Percentiles rank a stretch among this genome's conserved stretches.
These are phyloP conservation scores for Tillandsia leiboldiana DNA, from an alignment of 176 grass and related monocot genomes.

Conservation along the genomic window DNA sequence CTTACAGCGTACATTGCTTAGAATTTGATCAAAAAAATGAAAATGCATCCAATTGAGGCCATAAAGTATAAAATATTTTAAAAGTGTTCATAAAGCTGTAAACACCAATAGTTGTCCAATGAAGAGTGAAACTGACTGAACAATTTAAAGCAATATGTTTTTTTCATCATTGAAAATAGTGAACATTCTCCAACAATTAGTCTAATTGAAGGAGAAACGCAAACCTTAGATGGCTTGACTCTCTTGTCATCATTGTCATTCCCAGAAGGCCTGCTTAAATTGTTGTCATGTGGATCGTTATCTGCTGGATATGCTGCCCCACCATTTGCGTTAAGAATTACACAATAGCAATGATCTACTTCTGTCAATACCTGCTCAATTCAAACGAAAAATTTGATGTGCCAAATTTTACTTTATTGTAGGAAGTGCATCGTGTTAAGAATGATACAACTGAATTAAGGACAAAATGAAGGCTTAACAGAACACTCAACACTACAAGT, in stretches of 20 bases:
- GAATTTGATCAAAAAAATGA: too few species aligned
- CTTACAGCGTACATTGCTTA: too few species aligned
- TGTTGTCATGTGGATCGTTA: constrained; percentile 7
- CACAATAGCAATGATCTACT: constrained; percentile 93
- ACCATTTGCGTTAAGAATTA: constrained; percentile 83
- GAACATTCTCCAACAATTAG: background rate
- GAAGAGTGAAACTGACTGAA: too few species aligned
- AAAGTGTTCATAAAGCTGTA: background rate
- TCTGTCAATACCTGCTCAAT: constrained; percentile 84
- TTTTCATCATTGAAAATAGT: background rate
- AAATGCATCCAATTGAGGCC: too few species aligned
- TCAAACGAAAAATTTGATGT: constrained; percentile 4
- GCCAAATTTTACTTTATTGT: background rate
- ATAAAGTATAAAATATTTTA: background rate
- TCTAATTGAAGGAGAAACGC: background rate
- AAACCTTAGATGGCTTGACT: constrained; percentile 62
- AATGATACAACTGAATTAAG: background rate
- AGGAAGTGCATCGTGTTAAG: background rate
- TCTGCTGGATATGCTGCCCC: constrained; percentile 91
- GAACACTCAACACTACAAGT: background rate
- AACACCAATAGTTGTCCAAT: background rate
- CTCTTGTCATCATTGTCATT: constrained; percentile 12
- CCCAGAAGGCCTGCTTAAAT: constrained; percentile 24
- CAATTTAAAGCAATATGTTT: background rate
- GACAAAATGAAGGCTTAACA: background rate